A percentile compares a stretch with the other conserved stretches of the same genome.
phyloP scores from a whole-genome alignment of 2,329 filamentous ascomycete species.

The Dryadomyces quercus-mongolicae region DNA sequence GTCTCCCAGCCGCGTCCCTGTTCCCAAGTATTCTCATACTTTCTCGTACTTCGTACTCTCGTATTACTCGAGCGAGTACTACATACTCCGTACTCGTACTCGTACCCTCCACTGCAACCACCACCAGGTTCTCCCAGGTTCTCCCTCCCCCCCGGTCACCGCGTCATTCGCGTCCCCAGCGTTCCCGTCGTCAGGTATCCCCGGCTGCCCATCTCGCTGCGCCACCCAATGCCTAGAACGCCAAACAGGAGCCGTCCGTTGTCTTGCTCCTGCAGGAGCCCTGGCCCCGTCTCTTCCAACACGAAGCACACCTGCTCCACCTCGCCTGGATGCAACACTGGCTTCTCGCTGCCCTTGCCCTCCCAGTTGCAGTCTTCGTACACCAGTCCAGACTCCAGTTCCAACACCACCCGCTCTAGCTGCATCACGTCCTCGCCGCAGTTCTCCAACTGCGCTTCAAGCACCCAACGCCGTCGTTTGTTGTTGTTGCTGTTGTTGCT shows the following conservation, averaged over 20 bases:
- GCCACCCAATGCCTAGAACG: constrained; percentile 77
- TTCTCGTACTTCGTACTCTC: too few species aligned
- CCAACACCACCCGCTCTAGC: constrained; percentile 53
- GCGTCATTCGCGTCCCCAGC: constrained; percentile 40
- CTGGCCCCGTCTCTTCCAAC: constrained; percentile 32
- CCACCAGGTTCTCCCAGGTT: neutral
- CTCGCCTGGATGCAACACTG: constrained; percentile 49
- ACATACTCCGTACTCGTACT: neutral
- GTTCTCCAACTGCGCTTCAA: constrained; percentile 95
- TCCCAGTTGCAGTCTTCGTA: constrained; percentile 48
- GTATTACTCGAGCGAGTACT: neutral
- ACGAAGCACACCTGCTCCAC: constrained; percentile 56
- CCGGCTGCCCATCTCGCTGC: constrained; percentile 76
- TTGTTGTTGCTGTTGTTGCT: constrained; percentile 18
- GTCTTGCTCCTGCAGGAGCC: constrained; percentile 22
- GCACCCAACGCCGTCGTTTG: constrained; percentile 46
- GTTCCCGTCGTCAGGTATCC: constrained; percentile 83
- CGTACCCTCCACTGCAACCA: too few species aligned
- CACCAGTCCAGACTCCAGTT: constrained; percentile 36
- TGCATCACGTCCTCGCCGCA: constrained; percentile 73
- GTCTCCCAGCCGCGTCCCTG: too few species aligned
- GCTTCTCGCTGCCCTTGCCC: constrained; percentile 21
- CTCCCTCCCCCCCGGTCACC: neutral
- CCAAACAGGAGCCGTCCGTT: constrained; percentile 48
- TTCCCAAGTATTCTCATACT: too few species aligned